Evolutionary conservation across 75 land plant genomes (phyloP).

Genomic region (Cunninghamia lanceolata): DNA sequence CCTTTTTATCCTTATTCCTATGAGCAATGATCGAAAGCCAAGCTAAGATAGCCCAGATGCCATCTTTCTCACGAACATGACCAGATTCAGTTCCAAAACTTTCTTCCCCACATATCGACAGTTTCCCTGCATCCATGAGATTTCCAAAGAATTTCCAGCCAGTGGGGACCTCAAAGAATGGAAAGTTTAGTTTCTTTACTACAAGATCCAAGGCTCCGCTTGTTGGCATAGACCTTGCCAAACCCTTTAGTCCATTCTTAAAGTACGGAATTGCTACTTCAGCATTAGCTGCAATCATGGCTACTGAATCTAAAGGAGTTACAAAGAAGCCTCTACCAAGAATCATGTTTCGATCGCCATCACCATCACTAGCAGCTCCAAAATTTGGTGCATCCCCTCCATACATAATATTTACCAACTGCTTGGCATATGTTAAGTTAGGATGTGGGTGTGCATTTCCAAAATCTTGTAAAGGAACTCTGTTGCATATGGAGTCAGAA

Average conservation of each 20-base stretch:
- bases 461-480: too few species aligned
- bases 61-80: conserved; percentile 97
- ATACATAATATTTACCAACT: too few species aligned
- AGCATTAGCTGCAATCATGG: conserved; percentile 99
- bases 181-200: conserved; percentile 71
- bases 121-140: conserved; percentile 95
- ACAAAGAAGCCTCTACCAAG: conserved; percentile 82
- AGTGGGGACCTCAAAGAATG: conserved; percentile 94
- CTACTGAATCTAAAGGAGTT: conserved; percentile 97
- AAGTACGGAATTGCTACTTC: conserved; percentile 88
- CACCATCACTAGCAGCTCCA: too few species aligned
- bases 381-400: too few species aligned
- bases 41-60: conserved; percentile 94
- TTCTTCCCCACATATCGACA: conserved; percentile 98
- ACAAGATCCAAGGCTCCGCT: conserved; percentile 96
- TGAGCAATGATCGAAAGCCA: conserved; percentile 86
- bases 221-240: conserved; percentile 96
- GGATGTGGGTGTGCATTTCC: too few species aligned
- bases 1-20: conserved; percentile 69
- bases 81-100: conserved; percentile 99
- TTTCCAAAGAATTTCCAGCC: conserved; percentile 99
- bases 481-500: too few species aligned
- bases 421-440: too few species aligned
- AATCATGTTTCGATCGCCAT: conserved; percentile 98
- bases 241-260: conserved; percentile 80